phyloP scores from a whole-genome alignment of 306 rosid species.

The Prunus fruticosa region DNA sequence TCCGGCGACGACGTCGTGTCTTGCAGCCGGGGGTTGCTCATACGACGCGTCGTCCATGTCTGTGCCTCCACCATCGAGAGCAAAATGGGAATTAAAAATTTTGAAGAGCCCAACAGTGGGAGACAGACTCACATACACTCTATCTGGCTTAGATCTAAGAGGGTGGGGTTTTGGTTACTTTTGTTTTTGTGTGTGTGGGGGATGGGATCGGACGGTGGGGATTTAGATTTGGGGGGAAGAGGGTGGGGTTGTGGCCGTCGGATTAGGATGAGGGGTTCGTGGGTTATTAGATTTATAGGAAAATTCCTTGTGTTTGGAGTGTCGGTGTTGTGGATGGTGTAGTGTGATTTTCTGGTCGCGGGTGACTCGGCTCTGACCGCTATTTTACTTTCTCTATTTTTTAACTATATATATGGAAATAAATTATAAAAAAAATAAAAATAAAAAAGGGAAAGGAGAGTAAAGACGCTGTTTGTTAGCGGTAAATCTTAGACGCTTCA shows the following conservation, averaged over 20 bases:
- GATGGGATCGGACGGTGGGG: constrained; percentile 26
- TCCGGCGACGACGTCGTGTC: constrained; percentile 33
- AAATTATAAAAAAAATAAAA: too few species aligned
- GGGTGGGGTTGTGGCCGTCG: constrained; percentile 7
- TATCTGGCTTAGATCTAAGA: constrained; percentile 35
- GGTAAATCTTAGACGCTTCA: too few species aligned
- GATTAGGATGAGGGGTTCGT: constrained; percentile 15
- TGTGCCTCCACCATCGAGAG: constrained; percentile 80
- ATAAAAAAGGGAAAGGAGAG: background rate
- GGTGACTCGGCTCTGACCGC: constrained; percentile 4
- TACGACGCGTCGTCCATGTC: constrained; percentile 83
- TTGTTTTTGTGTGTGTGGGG: background rate
- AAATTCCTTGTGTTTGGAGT: constrained; percentile 2
- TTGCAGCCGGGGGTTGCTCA: constrained; percentile 76
- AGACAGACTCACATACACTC: background rate
- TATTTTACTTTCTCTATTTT: background rate
- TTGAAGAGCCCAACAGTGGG: background rate
- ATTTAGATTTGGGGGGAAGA: constrained; percentile 21
- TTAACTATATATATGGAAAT: background rate
- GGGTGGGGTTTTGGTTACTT: background rate
- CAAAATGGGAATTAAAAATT: background rate
- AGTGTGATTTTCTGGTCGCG: background rate
- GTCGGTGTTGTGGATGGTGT: constrained; percentile 29
- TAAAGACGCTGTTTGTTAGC: background rate
- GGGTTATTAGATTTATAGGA: background rate